Percentiles rank a stretch among this genome's conserved stretches.
Conservation (phyloP, 2,329 filamentous ascomycete species). For the Trichoderma guizhouense region DNA sequence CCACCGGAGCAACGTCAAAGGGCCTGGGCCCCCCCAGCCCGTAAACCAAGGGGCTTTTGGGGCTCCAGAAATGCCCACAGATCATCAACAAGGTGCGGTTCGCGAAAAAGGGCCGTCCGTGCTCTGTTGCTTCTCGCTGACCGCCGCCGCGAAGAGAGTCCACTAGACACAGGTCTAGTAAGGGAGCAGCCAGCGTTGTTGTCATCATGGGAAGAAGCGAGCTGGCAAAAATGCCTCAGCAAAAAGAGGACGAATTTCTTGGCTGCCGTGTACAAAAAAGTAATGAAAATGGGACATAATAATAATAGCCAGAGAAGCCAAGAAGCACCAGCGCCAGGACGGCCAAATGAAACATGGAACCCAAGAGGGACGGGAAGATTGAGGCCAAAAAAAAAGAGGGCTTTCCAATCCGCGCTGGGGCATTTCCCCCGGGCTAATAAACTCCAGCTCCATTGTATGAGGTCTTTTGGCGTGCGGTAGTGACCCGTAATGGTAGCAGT, state of each 20-base stretch:
- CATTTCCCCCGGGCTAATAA: neutral
- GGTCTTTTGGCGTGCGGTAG: neutral
- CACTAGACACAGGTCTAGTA: neutral
- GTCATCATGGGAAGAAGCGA: constrained; percentile 8
- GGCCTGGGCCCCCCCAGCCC: neutral
- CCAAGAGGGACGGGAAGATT: neutral
- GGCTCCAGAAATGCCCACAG: constrained; percentile 1
- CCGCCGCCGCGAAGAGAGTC: neutral
- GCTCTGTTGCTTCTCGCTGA: neutral
- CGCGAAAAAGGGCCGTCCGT: neutral
- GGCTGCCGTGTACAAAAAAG: neutral
- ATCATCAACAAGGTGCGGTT: constrained; percentile 11
- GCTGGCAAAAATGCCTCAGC: constrained; percentile 10
- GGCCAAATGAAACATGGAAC: neutral
- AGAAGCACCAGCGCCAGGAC: constrained; percentile 1
- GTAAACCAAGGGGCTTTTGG: neutral
- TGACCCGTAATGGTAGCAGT: neutral
- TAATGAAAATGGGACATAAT: neutral
- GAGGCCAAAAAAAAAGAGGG: neutral
- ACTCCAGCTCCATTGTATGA: neutral
- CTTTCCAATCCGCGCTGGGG: neutral
- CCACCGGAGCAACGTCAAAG: neutral
- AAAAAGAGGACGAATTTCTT: neutral
- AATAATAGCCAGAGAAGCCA: too few species aligned
- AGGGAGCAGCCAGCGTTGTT: constrained; percentile 2